phyloP scores from a whole-genome alignment of 257 asterid species.

The Mitragyna speciosa region DNA sequence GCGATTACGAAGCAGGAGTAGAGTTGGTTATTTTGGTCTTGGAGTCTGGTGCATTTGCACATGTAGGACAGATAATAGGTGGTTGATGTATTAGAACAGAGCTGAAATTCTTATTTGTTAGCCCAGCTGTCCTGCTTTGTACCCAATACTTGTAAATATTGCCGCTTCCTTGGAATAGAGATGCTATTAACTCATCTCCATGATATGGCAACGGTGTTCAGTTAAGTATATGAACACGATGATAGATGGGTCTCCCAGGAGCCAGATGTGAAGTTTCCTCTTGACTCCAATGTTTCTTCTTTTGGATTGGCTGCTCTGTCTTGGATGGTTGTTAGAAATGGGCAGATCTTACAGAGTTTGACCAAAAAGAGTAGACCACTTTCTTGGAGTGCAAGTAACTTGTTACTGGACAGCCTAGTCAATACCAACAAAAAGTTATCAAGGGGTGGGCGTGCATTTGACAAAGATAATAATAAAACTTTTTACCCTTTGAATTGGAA shows the following conservation, averaged over 20 bases:
- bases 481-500: neutral
- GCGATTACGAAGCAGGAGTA: neutral
- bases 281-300: neutral
- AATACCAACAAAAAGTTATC: neutral
- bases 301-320: neutral
- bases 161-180: no score
- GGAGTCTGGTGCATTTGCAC: neutral
- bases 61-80: neutral
- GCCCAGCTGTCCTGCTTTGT: neutral
- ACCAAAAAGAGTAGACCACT: neutral
- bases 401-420: neutral
- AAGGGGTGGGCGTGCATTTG: neutral
- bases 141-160: slow-evolving; percentile 8
- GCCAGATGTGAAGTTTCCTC: neutral
- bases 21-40: neutral
- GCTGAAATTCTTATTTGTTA: neutral
- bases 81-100: neutral
- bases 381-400: neutral
- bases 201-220: neutral
- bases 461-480: neutral
- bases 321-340: neutral
- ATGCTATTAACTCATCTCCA: neutral
- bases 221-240: neutral
- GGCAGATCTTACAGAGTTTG: neutral
- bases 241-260: neutral